Evolutionary conservation across 768 basidiomycete species (phyloP).

Genomic region (Serpula lacrymans): DNA sequence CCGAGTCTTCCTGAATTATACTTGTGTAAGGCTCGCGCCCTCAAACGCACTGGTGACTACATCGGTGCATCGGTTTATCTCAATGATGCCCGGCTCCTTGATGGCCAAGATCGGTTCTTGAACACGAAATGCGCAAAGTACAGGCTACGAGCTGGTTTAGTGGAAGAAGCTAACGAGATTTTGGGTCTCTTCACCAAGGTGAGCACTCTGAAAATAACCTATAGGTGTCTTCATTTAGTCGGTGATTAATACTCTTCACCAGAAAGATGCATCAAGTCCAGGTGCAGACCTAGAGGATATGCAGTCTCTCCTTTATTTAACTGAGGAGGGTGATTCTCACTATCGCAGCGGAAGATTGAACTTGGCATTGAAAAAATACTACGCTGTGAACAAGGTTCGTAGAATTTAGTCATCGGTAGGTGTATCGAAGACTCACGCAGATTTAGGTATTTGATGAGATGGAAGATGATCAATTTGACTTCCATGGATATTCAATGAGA

Average conservation of each 20-base stretch:
- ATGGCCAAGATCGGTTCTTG: slow-evolving; percentile 92
- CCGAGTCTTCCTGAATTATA: slow-evolving; percentile 92
- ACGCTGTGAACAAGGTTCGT: slow-evolving; percentile 67
- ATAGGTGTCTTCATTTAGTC: slow-evolving; percentile 6
- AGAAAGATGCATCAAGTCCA: slow-evolving; percentile 84
- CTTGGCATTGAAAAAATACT: slow-evolving; percentile 83
- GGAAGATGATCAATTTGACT: slow-evolving; percentile 97
- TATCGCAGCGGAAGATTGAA: slow-evolving; percentile 60
- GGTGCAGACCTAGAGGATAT: slow-evolving; percentile 87
- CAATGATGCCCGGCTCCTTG: slow-evolving; percentile 80
- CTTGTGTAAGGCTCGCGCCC: slow-evolving; percentile 74
- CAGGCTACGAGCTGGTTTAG: slow-evolving; percentile 73
- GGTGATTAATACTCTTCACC: too few species aligned
- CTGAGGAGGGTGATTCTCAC: slow-evolving; percentile 78
- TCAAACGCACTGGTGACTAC: slow-evolving; percentile 84
- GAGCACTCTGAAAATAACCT: slow-evolving; percentile 16
- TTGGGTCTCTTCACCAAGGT: slow-evolving; percentile 93
- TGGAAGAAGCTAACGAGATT: slow-evolving; percentile 69
- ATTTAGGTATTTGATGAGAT: slow-evolving; percentile 74
- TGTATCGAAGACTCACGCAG: slow-evolving; percentile 6
- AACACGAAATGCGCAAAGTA: slow-evolving; percentile 96
- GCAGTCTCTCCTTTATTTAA: slow-evolving; percentile 87
- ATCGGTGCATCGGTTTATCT: slow-evolving; percentile 69
- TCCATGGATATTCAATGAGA: slow-evolving; percentile 92
- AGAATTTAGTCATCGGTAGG: slow-evolving; percentile 1